Evolutionary conservation across 768 basidiomycete species (phyloP).

Genomic region (Tricholomella constricta): DNA sequence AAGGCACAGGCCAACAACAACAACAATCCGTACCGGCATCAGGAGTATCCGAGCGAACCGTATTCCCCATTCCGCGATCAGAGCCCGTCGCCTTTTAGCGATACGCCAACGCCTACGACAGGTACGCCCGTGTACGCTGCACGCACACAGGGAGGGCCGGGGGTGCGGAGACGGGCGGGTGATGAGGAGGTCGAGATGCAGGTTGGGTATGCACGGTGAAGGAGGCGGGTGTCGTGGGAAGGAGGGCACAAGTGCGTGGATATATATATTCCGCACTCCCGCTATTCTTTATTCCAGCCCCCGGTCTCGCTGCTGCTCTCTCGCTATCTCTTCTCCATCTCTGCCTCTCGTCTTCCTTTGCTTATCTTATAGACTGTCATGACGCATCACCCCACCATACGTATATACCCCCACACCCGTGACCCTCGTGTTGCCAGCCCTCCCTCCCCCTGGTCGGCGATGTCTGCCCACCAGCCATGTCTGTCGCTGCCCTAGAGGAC

Average conservation of each 20-base stretch:
- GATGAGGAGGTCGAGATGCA: constrained; percentile 38
- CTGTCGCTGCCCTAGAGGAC: neutral
- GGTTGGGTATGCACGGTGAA: constrained; percentile 37
- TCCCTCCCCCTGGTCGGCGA: no score
- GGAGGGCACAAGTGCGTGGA: no score
- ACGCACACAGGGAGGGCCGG: constrained; percentile 12
- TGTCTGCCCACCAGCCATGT: neutral
- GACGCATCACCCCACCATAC: neutral
- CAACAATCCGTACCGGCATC: constrained; percentile 31
- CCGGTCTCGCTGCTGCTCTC: neutral
- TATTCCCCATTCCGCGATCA: constrained; percentile 32
- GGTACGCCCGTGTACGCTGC: constrained; percentile 25
- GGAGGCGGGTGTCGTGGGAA: no score
- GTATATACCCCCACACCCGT: neutral
- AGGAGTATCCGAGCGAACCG: constrained; percentile 18
- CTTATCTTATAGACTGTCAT: constrained; percentile 1
- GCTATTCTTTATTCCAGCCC: neutral
- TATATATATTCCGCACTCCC: neutral
- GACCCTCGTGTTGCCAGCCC: neutral
- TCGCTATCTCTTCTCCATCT: neutral
- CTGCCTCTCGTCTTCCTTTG: neutral
- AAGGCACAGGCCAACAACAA: constrained; percentile 25
- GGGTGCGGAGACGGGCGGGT: constrained; percentile 24
- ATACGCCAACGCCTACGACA: constrained; percentile 17
- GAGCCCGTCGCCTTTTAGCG: constrained; percentile 27